Conservation (phyloP, 129 eudicot genomes). For the Centella asiatica region DNA sequence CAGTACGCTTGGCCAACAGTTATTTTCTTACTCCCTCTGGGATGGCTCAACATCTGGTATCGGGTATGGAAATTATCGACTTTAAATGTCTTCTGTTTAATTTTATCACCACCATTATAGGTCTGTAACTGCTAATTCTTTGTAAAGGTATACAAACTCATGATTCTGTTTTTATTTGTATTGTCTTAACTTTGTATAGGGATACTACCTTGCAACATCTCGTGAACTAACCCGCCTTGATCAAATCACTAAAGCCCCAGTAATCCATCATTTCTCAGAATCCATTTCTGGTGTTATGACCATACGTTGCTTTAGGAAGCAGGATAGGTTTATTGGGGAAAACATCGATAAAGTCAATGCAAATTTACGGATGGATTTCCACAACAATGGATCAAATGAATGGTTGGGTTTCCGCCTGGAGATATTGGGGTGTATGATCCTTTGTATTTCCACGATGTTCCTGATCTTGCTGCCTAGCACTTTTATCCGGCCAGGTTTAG, state of each 20-base stretch:
- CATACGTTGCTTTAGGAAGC: constrained; percentile 24
- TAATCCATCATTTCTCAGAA: constrained; percentile 65
- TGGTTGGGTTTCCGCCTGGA: constrained; percentile 78
- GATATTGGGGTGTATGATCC: constrained; percentile 47
- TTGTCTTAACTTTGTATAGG: constrained; percentile 24
- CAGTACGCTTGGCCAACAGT: constrained; percentile 71
- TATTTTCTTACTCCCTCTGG: constrained; percentile 46
- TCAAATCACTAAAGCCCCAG: constrained; percentile 62
- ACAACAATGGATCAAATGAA: constrained; percentile 54
- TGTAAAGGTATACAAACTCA: no score
- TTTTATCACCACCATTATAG: no score
- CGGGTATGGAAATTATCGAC: constrained; percentile 36
- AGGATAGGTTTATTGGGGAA: constrained; percentile 39
- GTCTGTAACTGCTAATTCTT: no score
- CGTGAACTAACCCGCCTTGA: constrained; percentile 68
- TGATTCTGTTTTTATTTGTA: not conserved
- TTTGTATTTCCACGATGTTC: constrained; percentile 43
- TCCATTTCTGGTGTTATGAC: constrained; percentile 59
- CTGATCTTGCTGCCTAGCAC: constrained; percentile 51
- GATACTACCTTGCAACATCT: constrained; percentile 59
- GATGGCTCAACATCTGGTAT: constrained; percentile 72
- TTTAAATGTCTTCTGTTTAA: no score
- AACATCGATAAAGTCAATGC: constrained; percentile 47
- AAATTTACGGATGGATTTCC: constrained; percentile 57
- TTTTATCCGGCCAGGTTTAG: constrained; percentile 45